A percentile compares a stretch with the other conserved stretches of the same genome.
Conservation (phyloP, 345 rosid species). For the Sisymbrium altissimum region DNA sequence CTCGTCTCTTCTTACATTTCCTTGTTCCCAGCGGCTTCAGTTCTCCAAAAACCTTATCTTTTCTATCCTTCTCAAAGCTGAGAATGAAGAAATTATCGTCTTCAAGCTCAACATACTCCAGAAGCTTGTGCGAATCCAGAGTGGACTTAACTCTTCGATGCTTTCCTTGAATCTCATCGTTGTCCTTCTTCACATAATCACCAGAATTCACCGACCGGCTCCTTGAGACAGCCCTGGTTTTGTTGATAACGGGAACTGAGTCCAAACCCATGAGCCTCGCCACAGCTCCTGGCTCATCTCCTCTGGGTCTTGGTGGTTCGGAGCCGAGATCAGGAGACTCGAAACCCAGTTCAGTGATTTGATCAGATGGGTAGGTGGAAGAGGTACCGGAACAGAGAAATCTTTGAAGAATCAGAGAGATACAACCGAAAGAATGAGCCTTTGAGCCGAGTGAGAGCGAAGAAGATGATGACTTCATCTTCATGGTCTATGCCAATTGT, state of each 20-base stretch:
- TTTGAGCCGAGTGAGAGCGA: constrained; percentile 37
- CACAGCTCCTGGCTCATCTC: constrained; percentile 51
- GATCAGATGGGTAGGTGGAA: constrained; percentile 63
- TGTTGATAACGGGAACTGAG: constrained; percentile 20
- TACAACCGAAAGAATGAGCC: constrained; percentile 40
- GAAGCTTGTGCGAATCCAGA: constrained; percentile 34
- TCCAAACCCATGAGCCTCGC: constrained; percentile 88
- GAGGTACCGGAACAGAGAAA: constrained; percentile 53
- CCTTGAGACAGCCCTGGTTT: constrained; percentile 35
- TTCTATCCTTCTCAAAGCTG: constrained; percentile 46
- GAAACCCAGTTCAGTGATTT: constrained; percentile 32
- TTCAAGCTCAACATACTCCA: constrained; percentile 55
- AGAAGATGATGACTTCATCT: constrained; percentile 45
- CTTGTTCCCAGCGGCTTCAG: constrained; percentile 12
- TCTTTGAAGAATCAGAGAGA: constrained; percentile 50
- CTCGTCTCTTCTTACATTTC: constrained; percentile 18
- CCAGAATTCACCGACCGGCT: constrained; percentile 50
- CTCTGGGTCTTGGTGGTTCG: background rate
- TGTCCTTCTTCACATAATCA: constrained; percentile 24
- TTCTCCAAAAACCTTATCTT: constrained; percentile 21
- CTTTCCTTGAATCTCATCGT: constrained; percentile 21
- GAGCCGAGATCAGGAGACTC: constrained; percentile 3
- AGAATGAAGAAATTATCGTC: constrained; percentile 61
- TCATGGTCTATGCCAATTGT: constrained; percentile 28
- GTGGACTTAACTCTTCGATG: constrained; percentile 42